Conservation (phyloP, 2,329 filamentous ascomycete species). For the Plectosphaerella cucumerina region DNA sequence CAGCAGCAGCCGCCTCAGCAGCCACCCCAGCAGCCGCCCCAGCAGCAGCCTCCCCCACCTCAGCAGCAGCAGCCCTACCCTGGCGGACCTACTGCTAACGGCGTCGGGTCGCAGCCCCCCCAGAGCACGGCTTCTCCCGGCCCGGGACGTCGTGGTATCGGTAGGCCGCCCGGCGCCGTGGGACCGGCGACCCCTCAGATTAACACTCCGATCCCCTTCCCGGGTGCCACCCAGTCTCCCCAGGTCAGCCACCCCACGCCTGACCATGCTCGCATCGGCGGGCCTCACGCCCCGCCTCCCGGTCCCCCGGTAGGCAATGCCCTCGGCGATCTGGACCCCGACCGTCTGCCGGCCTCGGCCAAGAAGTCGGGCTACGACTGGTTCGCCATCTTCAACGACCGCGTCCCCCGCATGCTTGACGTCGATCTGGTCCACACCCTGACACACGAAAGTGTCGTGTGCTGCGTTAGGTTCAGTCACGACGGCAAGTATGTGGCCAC, state of each 20-base stretch:
- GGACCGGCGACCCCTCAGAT: slow-evolving; percentile 89
- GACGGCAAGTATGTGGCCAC: slow-evolving; percentile 96
- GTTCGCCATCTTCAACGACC: slow-evolving; percentile 96
- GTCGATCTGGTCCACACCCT: slow-evolving; percentile 93
- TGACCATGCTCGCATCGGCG: slow-evolving; percentile 55
- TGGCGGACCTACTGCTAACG: slow-evolving; percentile 54
- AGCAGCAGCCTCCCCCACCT: slow-evolving; percentile 44
- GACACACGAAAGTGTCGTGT: slow-evolving; percentile 92
- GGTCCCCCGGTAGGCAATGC: slow-evolving; percentile 49
- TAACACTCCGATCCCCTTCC: slow-evolving; percentile 81
- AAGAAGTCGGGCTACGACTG: slow-evolving; percentile 91
- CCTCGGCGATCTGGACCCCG: slow-evolving; percentile 81
- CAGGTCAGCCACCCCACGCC: slow-evolving; percentile 82
- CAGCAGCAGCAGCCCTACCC: slow-evolving; percentile 70
- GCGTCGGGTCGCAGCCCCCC: slow-evolving; percentile 79
- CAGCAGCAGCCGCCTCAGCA: slow-evolving; percentile 64
- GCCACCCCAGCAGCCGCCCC: slow-evolving; percentile 56
- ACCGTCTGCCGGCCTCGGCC: slow-evolving; percentile 76
- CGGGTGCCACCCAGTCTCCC: slow-evolving; percentile 76
- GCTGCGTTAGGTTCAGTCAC: slow-evolving; percentile 93
- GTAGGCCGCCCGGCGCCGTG: slow-evolving; percentile 56
- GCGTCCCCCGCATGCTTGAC: slow-evolving; percentile 82
- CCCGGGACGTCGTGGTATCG: slow-evolving; percentile 68
- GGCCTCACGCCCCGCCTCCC: slow-evolving; percentile 31
- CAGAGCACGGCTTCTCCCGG: slow-evolving; percentile 84